phyloP scores from a whole-genome alignment of 805 yeast genomes.

The Kazachstania kunashirensis region DNA sequence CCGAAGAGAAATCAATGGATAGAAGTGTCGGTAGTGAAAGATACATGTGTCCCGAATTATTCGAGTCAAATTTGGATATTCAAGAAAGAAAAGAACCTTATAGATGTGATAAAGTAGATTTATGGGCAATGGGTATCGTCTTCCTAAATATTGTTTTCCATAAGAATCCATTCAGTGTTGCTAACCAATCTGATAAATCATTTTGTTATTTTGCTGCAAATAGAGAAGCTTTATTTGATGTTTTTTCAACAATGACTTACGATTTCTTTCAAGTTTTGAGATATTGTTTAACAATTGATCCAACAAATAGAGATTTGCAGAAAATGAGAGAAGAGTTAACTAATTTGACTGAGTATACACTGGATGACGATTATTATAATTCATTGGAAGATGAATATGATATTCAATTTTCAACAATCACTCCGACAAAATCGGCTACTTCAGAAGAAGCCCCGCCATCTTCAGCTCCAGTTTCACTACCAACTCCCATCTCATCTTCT shows the following conservation, averaged over 20 bases:
- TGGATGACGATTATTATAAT: constrained; percentile 62
- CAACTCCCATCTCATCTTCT: constrained; percentile 23
- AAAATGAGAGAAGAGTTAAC: constrained; percentile 52
- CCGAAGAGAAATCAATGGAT: constrained; percentile 44
- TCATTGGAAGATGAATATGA: constrained; percentile 31
- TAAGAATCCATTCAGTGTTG: constrained; percentile 76
- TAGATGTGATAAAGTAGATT: constrained; percentile 72
- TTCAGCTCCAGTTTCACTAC: constrained; percentile 26
- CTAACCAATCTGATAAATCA: constrained; percentile 69
- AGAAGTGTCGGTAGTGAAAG: constrained; percentile 85
- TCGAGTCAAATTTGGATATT: constrained; percentile 40
- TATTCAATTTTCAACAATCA: constrained; percentile 22
- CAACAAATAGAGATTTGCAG: constrained; percentile 63
- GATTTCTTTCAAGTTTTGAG: constrained; percentile 82
- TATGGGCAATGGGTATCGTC: constrained; percentile 85
- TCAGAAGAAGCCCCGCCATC: constrained; percentile 12
- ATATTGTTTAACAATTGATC: constrained; percentile 72
- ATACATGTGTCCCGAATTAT: constrained; percentile 91
- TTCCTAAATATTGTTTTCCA: constrained; percentile 78
- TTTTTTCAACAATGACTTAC: constrained; percentile 78
- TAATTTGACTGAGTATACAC: constrained; percentile 58
- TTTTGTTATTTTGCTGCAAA: constrained; percentile 79
- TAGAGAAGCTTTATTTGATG: constrained; percentile 84
- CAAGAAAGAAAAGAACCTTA: constrained; percentile 44
- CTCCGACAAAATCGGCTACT: constrained; percentile 1